Base-by-base conservation (phyloP, 352 stramenopile species). In the Pythium pyrilobum region DNA sequence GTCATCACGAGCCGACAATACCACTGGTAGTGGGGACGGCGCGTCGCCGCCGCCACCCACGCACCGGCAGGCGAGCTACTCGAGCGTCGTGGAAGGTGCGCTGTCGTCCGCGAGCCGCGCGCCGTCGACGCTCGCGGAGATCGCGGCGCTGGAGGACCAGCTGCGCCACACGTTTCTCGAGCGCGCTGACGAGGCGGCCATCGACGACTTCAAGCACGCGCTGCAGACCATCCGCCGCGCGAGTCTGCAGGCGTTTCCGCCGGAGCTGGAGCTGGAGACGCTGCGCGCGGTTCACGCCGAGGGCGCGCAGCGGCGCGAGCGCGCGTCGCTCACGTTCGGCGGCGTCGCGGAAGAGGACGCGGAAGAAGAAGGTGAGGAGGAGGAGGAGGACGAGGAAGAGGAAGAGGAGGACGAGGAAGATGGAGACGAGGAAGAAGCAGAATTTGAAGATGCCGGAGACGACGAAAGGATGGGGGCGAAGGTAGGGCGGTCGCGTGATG, bases 161-260 rank as follows among this genome's bases (percentile, higher is more conserved):
- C 51, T 91, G 27, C 76, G 77, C 4, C 64, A 81, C 47, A 73
- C 74, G 38, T 88, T 91, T 43, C 53, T 91, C 5, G 69, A 78
- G 45, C 62, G 69, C n/a, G 71, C 77, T 7, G 76, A 91, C 48
- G 72, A 79, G 47, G 56, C 34, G 2, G 54, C 75, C 16, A 86
- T 91, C 40, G 78, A 89, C 10, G 74, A 86, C 64, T 91, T 73
- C 54, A 86, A 83, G 66, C 56, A 27, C 21, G 77, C 80, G n/a
- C 59, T 91, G 34, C 63, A 85, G 49, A 74, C 80, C 31, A 62
- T 90, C 20, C 80, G 68, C 6, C 77, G 76, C 42, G 54, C 73
- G 58, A 82, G 55, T 21, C 24, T 76, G 9, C 63, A 71, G 29
- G 66, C 42, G 21, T 32, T 64, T 8, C n/a, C 38, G 6, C 21